Base-by-base conservation (phyloP, 2,329 filamentous ascomycete genomes). In the Xylaria sp. region DNA sequence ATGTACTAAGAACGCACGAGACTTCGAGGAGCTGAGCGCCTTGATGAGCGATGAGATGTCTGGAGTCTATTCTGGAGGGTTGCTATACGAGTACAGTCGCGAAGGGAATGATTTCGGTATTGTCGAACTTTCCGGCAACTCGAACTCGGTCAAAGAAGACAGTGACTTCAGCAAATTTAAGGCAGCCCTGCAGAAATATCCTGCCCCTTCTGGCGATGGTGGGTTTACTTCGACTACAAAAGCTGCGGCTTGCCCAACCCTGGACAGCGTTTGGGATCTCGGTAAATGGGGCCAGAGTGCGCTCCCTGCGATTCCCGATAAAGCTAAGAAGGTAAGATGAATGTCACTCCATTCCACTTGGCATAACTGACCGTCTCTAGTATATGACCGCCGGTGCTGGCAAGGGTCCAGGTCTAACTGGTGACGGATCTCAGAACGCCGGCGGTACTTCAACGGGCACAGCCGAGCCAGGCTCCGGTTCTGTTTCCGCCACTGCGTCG, bases 21-120 rank as follows among this genome's bases (percentile, higher is more conserved):
- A 91, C 77, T 99, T 97, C 77, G 85, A 89, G 68, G 95, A 97
- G 83, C 83, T 97, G 61, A 81, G 81, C 57, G 86, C 94, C 54
- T 86, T 99, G 66, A 98, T 97, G 90, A 88, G 84, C 81, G 15
- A 65, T 23, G 80, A 97, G 68, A 98, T 98, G 95, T 94, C 91
- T 7, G 75, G 81, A 20, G 94, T 97, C 76, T 98, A 97, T 88
- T 97, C 94, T 48, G 96, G 96, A 76, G 96, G 96, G 80, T 88
- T 99, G 46, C 92, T 97, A 80, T 99, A 97, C 83, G 94, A 98
- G 82, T 99, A 97, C 85, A 90, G 92, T 10, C 83, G 92, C 77
- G 93, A 97, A 81, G 85, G 86, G 69, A 93, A 90, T 83, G 86
- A 90, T 54, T 98, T 90, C 81, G 95, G 94, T 72, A 90, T 97